A percentile compares a stretch with the other conserved stretches of the same genome.
Evolutionary conservation across 805 yeast genomes (phyloP).

Genomic region (Naumovozyma baii): DNA sequence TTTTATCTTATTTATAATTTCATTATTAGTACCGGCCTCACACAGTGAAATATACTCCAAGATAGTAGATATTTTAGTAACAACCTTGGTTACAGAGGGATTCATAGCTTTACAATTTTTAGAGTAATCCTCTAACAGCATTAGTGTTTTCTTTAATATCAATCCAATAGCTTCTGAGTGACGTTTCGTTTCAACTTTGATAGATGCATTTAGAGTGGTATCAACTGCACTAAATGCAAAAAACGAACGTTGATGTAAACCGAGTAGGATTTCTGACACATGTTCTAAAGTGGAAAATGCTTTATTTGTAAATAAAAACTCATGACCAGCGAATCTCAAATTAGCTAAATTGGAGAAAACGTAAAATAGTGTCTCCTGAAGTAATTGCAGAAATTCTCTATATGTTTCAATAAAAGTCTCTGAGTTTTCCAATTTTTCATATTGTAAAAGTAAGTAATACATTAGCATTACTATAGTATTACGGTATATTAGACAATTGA

Average conservation of each 20-base stretch:
- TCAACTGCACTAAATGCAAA: conserved; percentile 4
- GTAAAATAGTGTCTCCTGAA: conserved; percentile 25
- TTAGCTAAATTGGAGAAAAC: conserved; percentile 27
- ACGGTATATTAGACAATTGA: conserved; percentile 24
- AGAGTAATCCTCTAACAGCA: conserved; percentile 24
- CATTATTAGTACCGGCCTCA: conserved; percentile 1
- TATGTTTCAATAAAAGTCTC: conserved; percentile 13
- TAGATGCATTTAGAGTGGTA: neutral
- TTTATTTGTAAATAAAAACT: conserved; percentile 23
- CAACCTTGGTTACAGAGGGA: conserved; percentile 12
- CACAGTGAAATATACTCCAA: conserved; percentile 12
- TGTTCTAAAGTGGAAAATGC: conserved; percentile 18
- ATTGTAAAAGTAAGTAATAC: conserved; percentile 21
- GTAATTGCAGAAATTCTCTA: conserved; percentile 18
- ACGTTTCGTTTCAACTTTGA: conserved; percentile 3
- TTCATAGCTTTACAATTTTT: conserved; percentile 22
- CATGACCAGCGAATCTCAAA: conserved; percentile 25
- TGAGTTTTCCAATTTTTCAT: conserved; percentile 14
- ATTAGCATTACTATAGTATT: conserved; percentile 17
- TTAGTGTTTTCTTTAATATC: conserved; percentile 19
- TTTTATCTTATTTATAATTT: conserved; percentile 2
- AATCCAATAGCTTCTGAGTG: conserved; percentile 13
- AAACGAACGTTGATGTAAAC: conserved; percentile 16
- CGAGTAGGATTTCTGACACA: conserved; percentile 20
- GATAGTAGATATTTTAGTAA: conserved; percentile 11